phyloP scores from a whole-genome alignment of 768 basidiomycete genomes.

The Naganishia antarctica region DNA sequence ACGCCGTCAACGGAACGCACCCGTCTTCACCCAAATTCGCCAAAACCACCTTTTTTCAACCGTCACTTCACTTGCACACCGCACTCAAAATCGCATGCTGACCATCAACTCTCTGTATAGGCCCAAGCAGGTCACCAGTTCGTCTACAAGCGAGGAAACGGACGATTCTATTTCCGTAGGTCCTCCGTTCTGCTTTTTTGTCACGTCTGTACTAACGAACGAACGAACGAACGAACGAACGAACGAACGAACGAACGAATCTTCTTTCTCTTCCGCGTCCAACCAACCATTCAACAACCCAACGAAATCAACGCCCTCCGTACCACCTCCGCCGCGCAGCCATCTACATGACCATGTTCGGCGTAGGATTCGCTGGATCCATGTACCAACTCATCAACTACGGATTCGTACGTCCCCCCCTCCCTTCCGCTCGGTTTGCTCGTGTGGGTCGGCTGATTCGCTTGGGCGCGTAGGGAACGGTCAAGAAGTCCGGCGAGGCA shows the following conservation, averaged over 20 bases:
- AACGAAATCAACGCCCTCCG: neutral
- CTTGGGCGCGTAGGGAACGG: conserved; percentile 21
- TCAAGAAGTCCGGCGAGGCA: conserved; percentile 11
- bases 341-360: conserved; percentile 22
- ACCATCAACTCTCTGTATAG: too few relatives aligned
- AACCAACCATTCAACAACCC: too few relatives aligned
- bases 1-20: too few relatives aligned
- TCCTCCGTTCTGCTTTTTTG: neutral
- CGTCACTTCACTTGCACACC: too few relatives aligned
- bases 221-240: too few relatives aligned
- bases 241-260: too few relatives aligned
- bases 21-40: too few relatives aligned
- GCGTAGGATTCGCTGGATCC: conserved; percentile 16
- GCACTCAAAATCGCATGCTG: too few relatives aligned
- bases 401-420: conserved; percentile 12
- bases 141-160: conserved; percentile 17
- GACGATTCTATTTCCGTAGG: conserved; percentile 16
- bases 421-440: neutral
- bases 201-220: neutral
- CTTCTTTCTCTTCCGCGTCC: too few relatives aligned
- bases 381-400: conserved; percentile 23
- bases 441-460: neutral
- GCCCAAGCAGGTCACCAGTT: conserved; percentile 11
- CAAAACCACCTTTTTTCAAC: too few relatives aligned
- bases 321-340: conserved; percentile 1